A percentile compares a stretch with the other conserved stretches of the same genome.
Evolutionary conservation across 768 basidiomycete genomes (phyloP).

Genomic region (Hypholoma fasciculare): DNA sequence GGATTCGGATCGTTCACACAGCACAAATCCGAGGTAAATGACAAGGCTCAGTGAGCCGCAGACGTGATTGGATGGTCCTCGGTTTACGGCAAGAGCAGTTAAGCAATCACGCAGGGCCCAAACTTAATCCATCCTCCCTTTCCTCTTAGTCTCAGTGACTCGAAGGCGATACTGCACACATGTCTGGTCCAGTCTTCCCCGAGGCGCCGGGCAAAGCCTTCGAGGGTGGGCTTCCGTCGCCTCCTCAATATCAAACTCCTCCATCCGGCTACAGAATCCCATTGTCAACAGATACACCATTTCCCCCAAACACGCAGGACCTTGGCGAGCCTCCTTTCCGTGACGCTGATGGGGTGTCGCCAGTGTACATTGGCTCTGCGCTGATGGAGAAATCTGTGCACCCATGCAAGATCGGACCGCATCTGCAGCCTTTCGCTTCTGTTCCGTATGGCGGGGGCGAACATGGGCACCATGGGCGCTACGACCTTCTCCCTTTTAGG

Average conservation of each 20-base stretch:
- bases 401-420: constrained; percentile 78
- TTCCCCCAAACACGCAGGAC: constrained; percentile 42
- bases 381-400: constrained; percentile 68
- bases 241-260: constrained; percentile 31
- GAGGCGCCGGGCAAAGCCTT: neutral
- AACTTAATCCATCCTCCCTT: too few relatives aligned
- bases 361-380: constrained; percentile 75
- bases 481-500: constrained; percentile 74
- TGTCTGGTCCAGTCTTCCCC: neutral
- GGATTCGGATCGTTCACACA: too few relatives aligned
- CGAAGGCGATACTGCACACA: neutral
- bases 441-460: constrained; percentile 70
- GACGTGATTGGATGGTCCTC: neutral
- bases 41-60: too few relatives aligned
- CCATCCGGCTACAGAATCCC: constrained; percentile 71
- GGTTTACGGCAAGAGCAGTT: neutral
- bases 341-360: constrained; percentile 57
- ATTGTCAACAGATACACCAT: constrained; percentile 40
- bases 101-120: too few relatives aligned
- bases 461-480: constrained; percentile 61
- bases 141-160: neutral
- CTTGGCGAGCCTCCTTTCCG: constrained; percentile 48
- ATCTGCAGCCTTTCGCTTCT: constrained; percentile 48
- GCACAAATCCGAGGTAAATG: too few relatives aligned
- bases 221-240: constrained; percentile 4